Conservation (phyloP, 2,329 filamentous ascomycete species). For the Pseudocercospora musae region DNA sequence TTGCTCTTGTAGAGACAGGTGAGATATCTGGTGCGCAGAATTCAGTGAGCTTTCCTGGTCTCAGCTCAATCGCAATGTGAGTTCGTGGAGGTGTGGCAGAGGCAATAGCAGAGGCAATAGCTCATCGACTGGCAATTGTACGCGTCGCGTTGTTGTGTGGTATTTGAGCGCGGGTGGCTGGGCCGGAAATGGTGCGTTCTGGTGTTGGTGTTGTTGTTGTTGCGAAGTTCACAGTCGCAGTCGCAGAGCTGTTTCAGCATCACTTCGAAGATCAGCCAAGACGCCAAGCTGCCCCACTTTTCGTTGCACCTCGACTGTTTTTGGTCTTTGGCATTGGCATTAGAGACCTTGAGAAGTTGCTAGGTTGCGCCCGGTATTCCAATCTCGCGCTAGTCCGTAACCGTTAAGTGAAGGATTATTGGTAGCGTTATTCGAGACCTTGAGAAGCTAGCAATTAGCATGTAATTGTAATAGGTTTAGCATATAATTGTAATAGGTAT, state of each 20-base stretch:
- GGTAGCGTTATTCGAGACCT: too few species aligned
- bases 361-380: too few species aligned
- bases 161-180: background rate
- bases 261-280: background rate
- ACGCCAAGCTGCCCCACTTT: background rate
- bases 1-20: background rate
- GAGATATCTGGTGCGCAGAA: background rate
- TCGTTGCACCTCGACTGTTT: background rate
- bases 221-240: background rate
- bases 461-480: too few species aligned
- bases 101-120: background rate
- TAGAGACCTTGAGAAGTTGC: too few species aligned
- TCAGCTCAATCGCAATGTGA: background rate
- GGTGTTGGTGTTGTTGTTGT: background rate
- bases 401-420: too few species aligned
- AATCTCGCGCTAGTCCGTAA: too few species aligned
- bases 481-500: too few species aligned
- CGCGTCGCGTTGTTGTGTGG: background rate
- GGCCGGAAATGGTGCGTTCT: background rate
- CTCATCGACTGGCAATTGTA: background rate
- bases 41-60: slow-evolving; percentile 1
- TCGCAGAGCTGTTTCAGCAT: background rate
- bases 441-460: too few species aligned
- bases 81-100: background rate
- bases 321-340: too few species aligned